Percentiles rank a stretch among this genome's conserved stretches.
phyloP scores from a whole-genome alignment of 2,329 filamentous ascomycete species.

The Aspergillus sp. region DNA sequence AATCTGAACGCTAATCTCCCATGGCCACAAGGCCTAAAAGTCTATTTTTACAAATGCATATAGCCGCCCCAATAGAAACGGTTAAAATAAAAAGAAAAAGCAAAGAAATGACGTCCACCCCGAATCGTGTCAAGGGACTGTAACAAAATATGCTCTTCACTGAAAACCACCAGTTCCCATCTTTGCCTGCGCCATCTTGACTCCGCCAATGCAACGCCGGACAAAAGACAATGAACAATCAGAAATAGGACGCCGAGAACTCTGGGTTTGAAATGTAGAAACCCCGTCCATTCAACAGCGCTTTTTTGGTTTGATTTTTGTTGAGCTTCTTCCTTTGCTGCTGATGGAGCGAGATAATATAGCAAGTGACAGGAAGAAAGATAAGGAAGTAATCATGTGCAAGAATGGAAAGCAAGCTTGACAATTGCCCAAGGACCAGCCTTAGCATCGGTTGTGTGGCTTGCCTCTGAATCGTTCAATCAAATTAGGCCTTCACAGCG shows the following conservation, averaged over 20 bases:
- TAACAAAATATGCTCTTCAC: slow-evolving; percentile 15
- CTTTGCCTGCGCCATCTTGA: slow-evolving; percentile 27
- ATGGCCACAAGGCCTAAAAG: slow-evolving; percentile 18
- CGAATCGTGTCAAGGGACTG: slow-evolving; percentile 8
- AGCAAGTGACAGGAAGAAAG: slow-evolving; percentile 12
- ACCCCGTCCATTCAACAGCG: slow-evolving; percentile 6
- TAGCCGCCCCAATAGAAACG: slow-evolving; percentile 9
- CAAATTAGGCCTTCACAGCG: slow-evolving; percentile 19
- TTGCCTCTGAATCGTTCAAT: slow-evolving; percentile 10
- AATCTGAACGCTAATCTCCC: slow-evolving; percentile 32
- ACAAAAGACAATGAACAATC: slow-evolving; percentile 25
- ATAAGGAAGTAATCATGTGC: slow-evolving; percentile 28
- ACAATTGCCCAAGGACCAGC: slow-evolving; percentile 30
- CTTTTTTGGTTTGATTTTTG: slow-evolving; percentile 4
- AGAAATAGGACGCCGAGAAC: slow-evolving; percentile 21
- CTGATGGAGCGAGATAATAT: slow-evolving; percentile 6
- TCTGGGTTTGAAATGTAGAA: slow-evolving; percentile 15
- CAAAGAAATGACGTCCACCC: slow-evolving; percentile 7
- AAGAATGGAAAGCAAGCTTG: slow-evolving; percentile 25
- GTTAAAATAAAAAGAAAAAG: slow-evolving; percentile 8
- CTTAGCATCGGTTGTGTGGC: slow-evolving; percentile 21
- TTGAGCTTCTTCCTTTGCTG: slow-evolving; percentile 4
- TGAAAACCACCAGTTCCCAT: slow-evolving; percentile 26
- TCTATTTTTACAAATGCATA: slow-evolving; percentile 37
- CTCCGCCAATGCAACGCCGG: slow-evolving; percentile 34